These are phyloP conservation scores for Colletotrichum horii DNA, from an alignment of 2,329 filamentous ascomycete species.

Conservation along the genomic window DNA sequence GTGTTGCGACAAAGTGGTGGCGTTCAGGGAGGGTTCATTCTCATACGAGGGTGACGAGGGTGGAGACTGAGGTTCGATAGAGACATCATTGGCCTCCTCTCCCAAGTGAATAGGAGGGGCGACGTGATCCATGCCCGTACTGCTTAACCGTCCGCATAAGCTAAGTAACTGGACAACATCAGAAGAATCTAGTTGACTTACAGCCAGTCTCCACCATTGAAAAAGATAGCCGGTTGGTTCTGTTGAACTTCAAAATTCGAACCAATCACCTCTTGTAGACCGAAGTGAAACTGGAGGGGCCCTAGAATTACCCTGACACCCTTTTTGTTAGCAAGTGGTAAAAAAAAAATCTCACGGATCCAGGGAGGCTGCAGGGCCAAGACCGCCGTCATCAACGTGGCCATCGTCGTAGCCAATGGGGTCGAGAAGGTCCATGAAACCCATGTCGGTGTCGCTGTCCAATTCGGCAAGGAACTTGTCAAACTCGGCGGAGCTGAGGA, in stretches of 20 bases:
- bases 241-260: no score
- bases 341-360: slow-evolving; percentile 36
- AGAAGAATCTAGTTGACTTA: background rate
- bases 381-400: background rate
- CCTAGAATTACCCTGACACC: no score
- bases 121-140: background rate
- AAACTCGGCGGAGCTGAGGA: slow-evolving; percentile 12
- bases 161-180: background rate
- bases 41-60: background rate
- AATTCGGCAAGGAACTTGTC: slow-evolving; percentile 13
- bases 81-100: background rate
- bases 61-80: background rate
- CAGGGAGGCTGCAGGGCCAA: slow-evolving; percentile 17
- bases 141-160: background rate
- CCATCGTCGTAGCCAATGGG: slow-evolving; percentile 20
- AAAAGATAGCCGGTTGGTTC: no score
- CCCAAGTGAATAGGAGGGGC: background rate
- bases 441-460: slow-evolving; percentile 8
- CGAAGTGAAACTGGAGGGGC: no score
- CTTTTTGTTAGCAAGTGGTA: slow-evolving; percentile 35
- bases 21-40: background rate
- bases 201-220: background rate
- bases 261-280: background rate
- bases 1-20: background rate
- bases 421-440: background rate